phyloP scores from a whole-genome alignment of 2,329 filamentous ascomycete genomes.

The Epichloe bromicola region DNA sequence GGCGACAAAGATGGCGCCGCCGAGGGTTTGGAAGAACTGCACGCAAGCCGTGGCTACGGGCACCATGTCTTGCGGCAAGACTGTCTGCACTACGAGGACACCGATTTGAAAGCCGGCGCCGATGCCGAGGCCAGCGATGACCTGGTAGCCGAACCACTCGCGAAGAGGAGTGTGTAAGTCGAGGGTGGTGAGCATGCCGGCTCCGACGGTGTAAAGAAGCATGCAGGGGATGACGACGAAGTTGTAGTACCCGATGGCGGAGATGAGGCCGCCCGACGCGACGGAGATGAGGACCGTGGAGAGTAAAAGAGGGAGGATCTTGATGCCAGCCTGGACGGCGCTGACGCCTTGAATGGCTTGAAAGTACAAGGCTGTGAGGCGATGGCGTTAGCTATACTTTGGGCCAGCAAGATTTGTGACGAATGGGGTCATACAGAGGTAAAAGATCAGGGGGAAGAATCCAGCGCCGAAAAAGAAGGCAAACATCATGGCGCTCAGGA shows the following conservation, averaged over 20 bases:
- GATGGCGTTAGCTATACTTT: neutral
- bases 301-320: slow-evolving; percentile 39
- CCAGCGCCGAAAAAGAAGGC: slow-evolving; percentile 34
- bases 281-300: slow-evolving; percentile 36
- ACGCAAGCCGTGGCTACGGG: slow-evolving; percentile 38
- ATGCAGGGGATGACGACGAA: slow-evolving; percentile 28
- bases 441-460: slow-evolving; percentile 42
- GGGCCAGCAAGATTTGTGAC: slow-evolving; percentile 7
- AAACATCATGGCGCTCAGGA: slow-evolving; percentile 30
- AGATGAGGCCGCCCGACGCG: slow-evolving; percentile 28
- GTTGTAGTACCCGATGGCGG: slow-evolving; percentile 29
- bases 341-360: slow-evolving; percentile 38
- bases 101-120: slow-evolving; percentile 35
- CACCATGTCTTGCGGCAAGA: slow-evolving; percentile 32
- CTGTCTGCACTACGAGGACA: slow-evolving; percentile 38
- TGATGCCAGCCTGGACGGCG: slow-evolving; percentile 41
- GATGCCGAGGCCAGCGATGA: slow-evolving; percentile 40
- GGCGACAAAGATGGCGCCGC: slow-evolving; percentile 51
- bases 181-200: slow-evolving; percentile 43
- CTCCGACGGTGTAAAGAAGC: slow-evolving; percentile 30
- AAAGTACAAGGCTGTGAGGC: slow-evolving; percentile 32
- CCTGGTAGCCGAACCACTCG: slow-evolving; percentile 47
- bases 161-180: slow-evolving; percentile 29
- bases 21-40: slow-evolving; percentile 51
- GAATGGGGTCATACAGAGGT: slow-evolving; percentile 26